phyloP scores from a whole-genome alignment of 2,329 filamentous ascomycete genomes.

The Diaporthe citriasiana region DNA sequence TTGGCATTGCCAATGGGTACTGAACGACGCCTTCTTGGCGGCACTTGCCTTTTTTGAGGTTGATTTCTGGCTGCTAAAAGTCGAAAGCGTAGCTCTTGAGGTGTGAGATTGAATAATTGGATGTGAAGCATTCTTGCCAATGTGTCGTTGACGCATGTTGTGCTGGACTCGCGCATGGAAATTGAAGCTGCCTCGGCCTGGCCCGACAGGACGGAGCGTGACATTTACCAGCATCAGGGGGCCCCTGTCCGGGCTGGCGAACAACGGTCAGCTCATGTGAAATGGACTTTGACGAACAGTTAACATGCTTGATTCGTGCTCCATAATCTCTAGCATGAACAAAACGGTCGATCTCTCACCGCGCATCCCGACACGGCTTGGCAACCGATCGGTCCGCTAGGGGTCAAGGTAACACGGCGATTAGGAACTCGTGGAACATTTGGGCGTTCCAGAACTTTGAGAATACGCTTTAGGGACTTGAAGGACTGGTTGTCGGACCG shows the following conservation, averaged over 20 bases:
- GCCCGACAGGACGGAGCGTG: conserved; percentile 13
- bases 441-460: conserved; percentile 13
- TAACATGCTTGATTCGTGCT: conserved; percentile 25
- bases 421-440: conserved; percentile 15
- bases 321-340: not conserved
- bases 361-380: conserved; percentile 2
- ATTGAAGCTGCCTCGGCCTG: conserved; percentile 26
- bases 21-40: too few species aligned
- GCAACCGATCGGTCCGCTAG: not conserved
- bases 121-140: too few species aligned
- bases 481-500: not conserved
- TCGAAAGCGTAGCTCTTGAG: too few species aligned
- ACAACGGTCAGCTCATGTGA: conserved; percentile 20
- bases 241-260: conserved; percentile 7
- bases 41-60: not conserved
- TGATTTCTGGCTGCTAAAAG: not conserved
- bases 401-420: not conserved
- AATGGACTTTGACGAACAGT: not conserved
- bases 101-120: not conserved
- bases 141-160: not conserved
- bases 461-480: not conserved
- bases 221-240: not conserved
- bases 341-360: not conserved
- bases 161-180: not conserved
- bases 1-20: too few species aligned